These are phyloP conservation scores for Rhynchospora tenuis DNA, from an alignment of 176 grass and related monocot species.

Conservation along the genomic window DNA sequence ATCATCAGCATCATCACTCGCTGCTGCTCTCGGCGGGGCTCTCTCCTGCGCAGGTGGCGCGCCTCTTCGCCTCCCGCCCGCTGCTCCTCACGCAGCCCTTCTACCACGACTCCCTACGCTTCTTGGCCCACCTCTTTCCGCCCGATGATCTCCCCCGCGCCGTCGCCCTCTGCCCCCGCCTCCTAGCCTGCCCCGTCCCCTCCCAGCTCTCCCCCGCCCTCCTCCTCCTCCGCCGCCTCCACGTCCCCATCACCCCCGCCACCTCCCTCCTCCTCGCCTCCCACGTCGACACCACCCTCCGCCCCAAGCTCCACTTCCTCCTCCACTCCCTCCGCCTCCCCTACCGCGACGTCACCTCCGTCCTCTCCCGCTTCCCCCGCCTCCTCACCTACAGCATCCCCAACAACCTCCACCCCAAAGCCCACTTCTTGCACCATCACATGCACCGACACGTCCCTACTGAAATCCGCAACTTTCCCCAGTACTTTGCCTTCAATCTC, in stretches of 20 bases:
- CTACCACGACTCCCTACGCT: conserved; percentile 27
- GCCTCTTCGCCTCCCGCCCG: conserved; percentile 43
- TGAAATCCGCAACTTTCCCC: conserved; percentile 60
- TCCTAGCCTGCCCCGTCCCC: conserved; percentile 44
- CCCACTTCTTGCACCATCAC: conserved; percentile 35
- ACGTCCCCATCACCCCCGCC: conserved; percentile 29
- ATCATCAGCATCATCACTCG: too few species aligned
- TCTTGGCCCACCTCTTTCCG: conserved; percentile 48
- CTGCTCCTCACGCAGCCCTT: conserved; percentile 44
- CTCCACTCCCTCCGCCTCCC: conserved; percentile 20
- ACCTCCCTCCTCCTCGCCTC: conserved; percentile 55
- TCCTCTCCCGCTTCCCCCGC: conserved; percentile 47
- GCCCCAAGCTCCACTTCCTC: conserved; percentile 61
- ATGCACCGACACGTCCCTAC: conserved; percentile 32
- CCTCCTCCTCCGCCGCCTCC: conserved; percentile 35
- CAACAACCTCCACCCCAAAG: conserved; percentile 61
- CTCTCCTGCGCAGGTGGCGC: conserved; percentile 33
- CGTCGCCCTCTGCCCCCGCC: conserved; percentile 44
- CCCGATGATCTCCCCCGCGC: conserved; percentile 32
- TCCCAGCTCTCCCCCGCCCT: conserved; percentile 49
- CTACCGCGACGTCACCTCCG: conserved; percentile 30
- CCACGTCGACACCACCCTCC: conserved; percentile 58
- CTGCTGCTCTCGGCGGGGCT: conserved; percentile 57
- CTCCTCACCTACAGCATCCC: conserved; percentile 68
- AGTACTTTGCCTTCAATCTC: conserved; percentile 81